These are phyloP conservation scores for Tillandsia fasciculata DNA, from an alignment of 176 grass and related monocot genomes.

Conservation along the genomic window DNA sequence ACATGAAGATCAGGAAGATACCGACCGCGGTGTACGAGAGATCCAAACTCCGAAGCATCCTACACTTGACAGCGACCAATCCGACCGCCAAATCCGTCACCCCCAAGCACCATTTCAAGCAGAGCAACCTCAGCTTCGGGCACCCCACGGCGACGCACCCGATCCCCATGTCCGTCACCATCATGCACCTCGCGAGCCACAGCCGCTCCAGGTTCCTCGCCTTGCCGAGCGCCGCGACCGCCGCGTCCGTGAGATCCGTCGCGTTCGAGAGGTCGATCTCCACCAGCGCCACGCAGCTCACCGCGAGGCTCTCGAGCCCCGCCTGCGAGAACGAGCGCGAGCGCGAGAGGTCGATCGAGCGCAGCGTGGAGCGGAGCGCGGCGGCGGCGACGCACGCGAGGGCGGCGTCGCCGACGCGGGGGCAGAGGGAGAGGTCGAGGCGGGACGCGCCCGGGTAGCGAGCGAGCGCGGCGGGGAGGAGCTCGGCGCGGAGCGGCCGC, in stretches of 20 bases:
- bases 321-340: slow-evolving; percentile 42
- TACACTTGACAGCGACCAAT: slow-evolving; percentile 65
- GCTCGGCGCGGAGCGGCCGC: slow-evolving; percentile 55
- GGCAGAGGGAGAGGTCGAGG: slow-evolving; percentile 73
- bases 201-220: slow-evolving; percentile 27
- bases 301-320: slow-evolving; percentile 37
- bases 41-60: slow-evolving; percentile 44
- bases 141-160: slow-evolving; percentile 73
- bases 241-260: slow-evolving; percentile 41
- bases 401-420: slow-evolving; percentile 35
- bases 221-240: slow-evolving; percentile 31
- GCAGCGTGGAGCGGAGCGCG: slow-evolving; percentile 6
- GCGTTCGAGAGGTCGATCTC: slow-evolving; percentile 78
- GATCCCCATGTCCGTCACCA: slow-evolving; percentile 68
- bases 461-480: slow-evolving; percentile 30
- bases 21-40: slow-evolving; percentile 88
- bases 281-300: slow-evolving; percentile 24
- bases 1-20: slow-evolving; percentile 25
- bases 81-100: slow-evolving; percentile 60
- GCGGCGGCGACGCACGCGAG: slow-evolving; percentile 14
- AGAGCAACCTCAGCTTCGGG: slow-evolving; percentile 43
- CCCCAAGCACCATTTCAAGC: slow-evolving; percentile 66
- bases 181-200: slow-evolving; percentile 51
- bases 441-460: slow-evolving; percentile 32
- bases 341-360: slow-evolving; percentile 56